Conservation (phyloP, 371 early-diverging fungal genomes). For the Gilbertella persicaria region DNA sequence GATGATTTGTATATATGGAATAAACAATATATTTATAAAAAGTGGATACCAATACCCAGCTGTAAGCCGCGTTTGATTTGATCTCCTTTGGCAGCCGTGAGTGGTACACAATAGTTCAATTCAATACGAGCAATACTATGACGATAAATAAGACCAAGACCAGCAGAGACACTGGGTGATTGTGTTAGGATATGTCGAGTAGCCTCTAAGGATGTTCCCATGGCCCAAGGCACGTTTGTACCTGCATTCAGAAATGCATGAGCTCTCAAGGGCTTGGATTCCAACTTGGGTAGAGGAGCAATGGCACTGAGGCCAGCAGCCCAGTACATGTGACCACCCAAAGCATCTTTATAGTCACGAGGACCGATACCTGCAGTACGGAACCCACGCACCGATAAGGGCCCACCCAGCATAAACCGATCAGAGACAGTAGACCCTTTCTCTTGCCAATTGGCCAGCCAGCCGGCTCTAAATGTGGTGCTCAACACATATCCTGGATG, state of each 20-base stretch:
- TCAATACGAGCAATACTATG: slow-evolving; percentile 88
- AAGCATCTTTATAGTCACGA: slow-evolving; percentile 77
- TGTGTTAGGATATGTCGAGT: slow-evolving; percentile 39
- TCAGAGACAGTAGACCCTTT: slow-evolving; percentile 69
- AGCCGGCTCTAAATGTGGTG: slow-evolving; percentile 69
- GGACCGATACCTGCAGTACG: slow-evolving; percentile 87
- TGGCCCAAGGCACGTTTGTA: slow-evolving; percentile 50
- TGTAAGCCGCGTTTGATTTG: slow-evolving; percentile 78
- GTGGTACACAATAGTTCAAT: slow-evolving; percentile 87
- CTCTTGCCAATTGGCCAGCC: slow-evolving; percentile 60
- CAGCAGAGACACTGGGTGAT: slow-evolving; percentile 70
- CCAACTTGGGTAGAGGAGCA: slow-evolving; percentile 78
- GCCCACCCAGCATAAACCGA: slow-evolving; percentile 88
- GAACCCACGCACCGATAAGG: slow-evolving; percentile 88
- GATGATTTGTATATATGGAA: neutral
- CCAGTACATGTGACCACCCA: slow-evolving; percentile 88
- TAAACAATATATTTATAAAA: slow-evolving; percentile 55
- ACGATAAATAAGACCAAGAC: slow-evolving; percentile 84
- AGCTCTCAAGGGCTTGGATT: slow-evolving; percentile 65
- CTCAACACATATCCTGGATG: slow-evolving; percentile 49
- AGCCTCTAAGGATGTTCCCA: slow-evolving; percentile 25
- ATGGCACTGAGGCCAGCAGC: slow-evolving; percentile 78
- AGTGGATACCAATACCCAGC: slow-evolving; percentile 87
- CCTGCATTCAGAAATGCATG: slow-evolving; percentile 93
- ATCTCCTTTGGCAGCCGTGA: slow-evolving; percentile 74